Base-by-base conservation (phyloP, 176 grass and related monocot species). In the Carex cristatella region DNA sequence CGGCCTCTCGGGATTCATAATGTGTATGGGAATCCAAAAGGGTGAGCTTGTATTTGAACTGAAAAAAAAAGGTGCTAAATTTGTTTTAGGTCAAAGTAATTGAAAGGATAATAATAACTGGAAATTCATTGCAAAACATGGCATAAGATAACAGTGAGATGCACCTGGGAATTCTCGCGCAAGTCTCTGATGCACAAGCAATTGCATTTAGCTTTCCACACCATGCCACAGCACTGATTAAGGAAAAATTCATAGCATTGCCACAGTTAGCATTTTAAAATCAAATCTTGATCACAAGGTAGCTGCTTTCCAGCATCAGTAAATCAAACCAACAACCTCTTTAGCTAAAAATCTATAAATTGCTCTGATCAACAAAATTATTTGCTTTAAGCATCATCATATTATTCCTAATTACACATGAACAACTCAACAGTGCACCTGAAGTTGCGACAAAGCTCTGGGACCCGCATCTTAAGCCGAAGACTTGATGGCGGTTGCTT, bases 21-120 rank as follows among this genome's bases (percentile, higher is more conserved):
- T 91, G 86, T 99, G 96, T 92, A 99, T 95, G 8, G 96, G 96
- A 86, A 99, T 95, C 96, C 96, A 99, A 87, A 99, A 99, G 65
- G 96, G 96, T 58, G 96, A 88, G 2, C 90, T 95, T 86, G 93
- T 87, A 84, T 87, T 95, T 31, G 96, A 95, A 84, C 93, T 99
- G 96, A 78, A 92, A 82, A 82, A 85, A 84, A 84, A 23, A 23
- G 54, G 55, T 13, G 48, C 51, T 83, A 46, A 40, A 85, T 83
- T 86, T 32, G 72, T 53, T 88, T 77, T 60, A 49, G 49, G 13
- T 55, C 14, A 66, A 53, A 66, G 3, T 55, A 83, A 77, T 48
- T 7, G 42, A 51, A 51, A 42, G 18, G 18, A 19, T 42, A 54
- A 77, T 55, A 49, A 49, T 55, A 66, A 42, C 63, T 35, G 19